Conservation (phyloP, 495 filamentous ascomycete species). For the Hyaloscypha hepaticicola region DNA sequence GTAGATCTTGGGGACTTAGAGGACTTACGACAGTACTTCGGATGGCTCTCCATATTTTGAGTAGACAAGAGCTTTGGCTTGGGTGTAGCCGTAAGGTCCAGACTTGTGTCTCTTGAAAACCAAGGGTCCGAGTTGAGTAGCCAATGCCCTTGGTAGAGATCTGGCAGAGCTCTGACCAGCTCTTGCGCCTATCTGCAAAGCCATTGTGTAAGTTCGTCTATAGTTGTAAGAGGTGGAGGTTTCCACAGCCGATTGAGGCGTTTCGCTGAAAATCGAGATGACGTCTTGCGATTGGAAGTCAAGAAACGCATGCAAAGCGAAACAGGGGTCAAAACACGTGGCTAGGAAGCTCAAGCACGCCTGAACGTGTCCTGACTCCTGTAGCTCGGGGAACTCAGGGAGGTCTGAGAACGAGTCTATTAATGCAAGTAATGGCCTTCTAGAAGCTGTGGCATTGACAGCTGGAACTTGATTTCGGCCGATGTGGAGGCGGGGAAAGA, state of each 20-base stretch:
- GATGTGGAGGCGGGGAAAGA: background rate
- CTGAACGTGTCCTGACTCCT: background rate
- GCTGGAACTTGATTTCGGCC: background rate
- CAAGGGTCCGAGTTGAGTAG: constrained; percentile 3
- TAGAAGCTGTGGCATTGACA: background rate
- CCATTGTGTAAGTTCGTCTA: constrained; percentile 12
- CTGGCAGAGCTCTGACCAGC: constrained; percentile 2
- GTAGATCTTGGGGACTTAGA: constrained; percentile 34
- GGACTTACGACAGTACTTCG: constrained; percentile 68
- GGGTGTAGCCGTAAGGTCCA: constrained; percentile 91
- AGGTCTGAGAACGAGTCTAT: background rate
- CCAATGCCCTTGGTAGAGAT: constrained; percentile 22
- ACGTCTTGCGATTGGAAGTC: background rate
- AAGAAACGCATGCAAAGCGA: background rate
- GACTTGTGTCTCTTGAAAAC: constrained; percentile 50
- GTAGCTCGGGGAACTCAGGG: background rate
- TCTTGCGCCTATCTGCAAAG: constrained; percentile 5
- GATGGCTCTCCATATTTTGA: constrained; percentile 80
- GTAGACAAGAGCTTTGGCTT: constrained; percentile 89
- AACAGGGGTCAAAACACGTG: constrained; percentile 5
- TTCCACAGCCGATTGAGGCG: background rate
- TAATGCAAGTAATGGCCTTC: background rate
- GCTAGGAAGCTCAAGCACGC: background rate
- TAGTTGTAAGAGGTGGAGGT: background rate
- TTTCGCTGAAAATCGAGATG: background rate